Conservation (phyloP, 371 early-diverging fungal genomes). For the Saksenaea oblongispora region DNA sequence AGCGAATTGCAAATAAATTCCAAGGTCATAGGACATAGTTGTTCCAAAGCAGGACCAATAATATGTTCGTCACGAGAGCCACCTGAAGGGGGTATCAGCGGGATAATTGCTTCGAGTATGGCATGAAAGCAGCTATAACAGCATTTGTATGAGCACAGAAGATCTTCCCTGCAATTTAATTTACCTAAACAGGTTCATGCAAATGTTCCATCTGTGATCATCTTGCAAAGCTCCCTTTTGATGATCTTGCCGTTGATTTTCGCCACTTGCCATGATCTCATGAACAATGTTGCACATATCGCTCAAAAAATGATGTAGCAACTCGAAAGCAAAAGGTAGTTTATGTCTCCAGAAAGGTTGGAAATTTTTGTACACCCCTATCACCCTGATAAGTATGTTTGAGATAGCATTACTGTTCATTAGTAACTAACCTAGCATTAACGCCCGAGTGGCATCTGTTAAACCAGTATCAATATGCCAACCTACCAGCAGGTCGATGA, state of each 20-base stretch:
- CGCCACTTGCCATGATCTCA: constrained; percentile 7
- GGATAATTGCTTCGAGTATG: constrained; percentile 19
- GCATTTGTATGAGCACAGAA: neutral
- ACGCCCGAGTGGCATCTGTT: constrained; percentile 32
- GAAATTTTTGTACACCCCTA: constrained; percentile 22
- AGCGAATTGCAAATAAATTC: constrained; percentile 18
- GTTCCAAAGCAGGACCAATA: constrained; percentile 16
- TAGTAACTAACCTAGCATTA: constrained; percentile 43
- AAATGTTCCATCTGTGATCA: constrained; percentile 20
- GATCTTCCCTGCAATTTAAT: neutral
- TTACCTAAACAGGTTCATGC: constrained; percentile 29
- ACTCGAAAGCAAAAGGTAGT: constrained; percentile 41
- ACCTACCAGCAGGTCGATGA: constrained; percentile 68
- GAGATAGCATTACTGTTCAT: neutral
- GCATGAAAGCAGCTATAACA: constrained; percentile 23
- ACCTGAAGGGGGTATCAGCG: constrained; percentile 12
- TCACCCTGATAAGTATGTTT: neutral
- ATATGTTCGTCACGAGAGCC: constrained; percentile 1
- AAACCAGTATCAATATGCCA: constrained; percentile 66
- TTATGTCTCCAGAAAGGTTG: constrained; percentile 26
- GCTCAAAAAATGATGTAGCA: constrained; percentile 54
- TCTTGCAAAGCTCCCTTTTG: neutral
- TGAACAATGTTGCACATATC: constrained; percentile 24
- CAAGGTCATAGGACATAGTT: constrained; percentile 23
- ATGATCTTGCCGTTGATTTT: neutral